Evolutionary conservation across 495 filamentous ascomycete genomes (phyloP).

Genomic region (Thermothielavioides terrestris): DNA sequence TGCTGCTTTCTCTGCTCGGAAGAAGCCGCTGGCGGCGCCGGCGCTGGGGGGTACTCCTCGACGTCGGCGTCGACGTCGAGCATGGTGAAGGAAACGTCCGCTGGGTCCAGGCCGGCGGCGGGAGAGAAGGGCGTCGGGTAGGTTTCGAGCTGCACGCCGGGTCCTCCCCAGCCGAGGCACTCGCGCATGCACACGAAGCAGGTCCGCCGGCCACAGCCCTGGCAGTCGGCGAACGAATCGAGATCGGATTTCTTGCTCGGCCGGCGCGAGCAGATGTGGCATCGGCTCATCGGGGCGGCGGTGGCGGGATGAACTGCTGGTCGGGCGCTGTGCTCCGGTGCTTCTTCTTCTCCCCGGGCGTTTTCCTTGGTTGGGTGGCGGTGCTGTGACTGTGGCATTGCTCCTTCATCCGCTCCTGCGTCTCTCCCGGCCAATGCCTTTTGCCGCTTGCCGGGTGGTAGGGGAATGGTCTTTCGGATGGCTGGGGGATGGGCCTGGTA

Average conservation of each 20-base stretch:
- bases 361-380: neutral
- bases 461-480: constrained; percentile 25
- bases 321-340: neutral
- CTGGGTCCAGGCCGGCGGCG: constrained; percentile 5
- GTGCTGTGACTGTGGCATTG: constrained; percentile 9
- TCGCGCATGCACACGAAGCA: constrained; percentile 42
- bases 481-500: constrained; percentile 7
- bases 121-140: no score
- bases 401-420: neutral
- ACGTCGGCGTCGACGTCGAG: constrained; percentile 24
- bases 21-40: neutral
- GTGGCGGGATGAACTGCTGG: constrained; percentile 4
- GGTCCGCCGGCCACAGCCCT: constrained; percentile 38
- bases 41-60: neutral
- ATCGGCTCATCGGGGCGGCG: constrained; percentile 28
- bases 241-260: constrained; percentile 41
- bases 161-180: constrained; percentile 33
- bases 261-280: constrained; percentile 42
- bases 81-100: constrained; percentile 33
- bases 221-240: constrained; percentile 40
- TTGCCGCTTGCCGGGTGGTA: constrained; percentile 28
- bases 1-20: neutral
- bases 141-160: neutral
- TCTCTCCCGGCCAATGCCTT: constrained; percentile 10
- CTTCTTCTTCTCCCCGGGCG: neutral